These are phyloP conservation scores for Meyerozyma sp. DNA, from an alignment of 1,139 yeast species.

Conservation along the genomic window DNA sequence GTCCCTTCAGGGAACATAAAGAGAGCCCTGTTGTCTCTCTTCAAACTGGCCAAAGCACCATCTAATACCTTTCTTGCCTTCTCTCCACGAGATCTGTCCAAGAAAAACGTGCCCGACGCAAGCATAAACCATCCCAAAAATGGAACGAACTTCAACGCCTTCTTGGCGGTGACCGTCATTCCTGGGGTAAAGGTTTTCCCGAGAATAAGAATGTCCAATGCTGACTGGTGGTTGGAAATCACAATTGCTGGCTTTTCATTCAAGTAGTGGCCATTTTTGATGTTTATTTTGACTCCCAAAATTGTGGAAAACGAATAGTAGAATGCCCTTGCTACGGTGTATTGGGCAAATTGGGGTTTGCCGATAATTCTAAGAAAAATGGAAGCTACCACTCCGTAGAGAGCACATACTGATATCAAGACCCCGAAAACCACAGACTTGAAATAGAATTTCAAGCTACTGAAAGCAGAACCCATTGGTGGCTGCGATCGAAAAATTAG, in stretches of 20 bases:
- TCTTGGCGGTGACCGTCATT: constrained; percentile 90
- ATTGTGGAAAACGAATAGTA: constrained; percentile 53
- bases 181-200: constrained; percentile 84
- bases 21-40: constrained; percentile 58
- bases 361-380: constrained; percentile 62
- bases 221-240: constrained; percentile 88
- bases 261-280: constrained; percentile 50
- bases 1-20: constrained; percentile 97
- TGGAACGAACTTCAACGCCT: constrained; percentile 79
- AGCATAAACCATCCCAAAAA: constrained; percentile 95
- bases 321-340: constrained; percentile 83
- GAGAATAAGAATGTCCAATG: constrained; percentile 72
- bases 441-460: constrained; percentile 43
- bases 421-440: constrained; percentile 52
- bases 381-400: constrained; percentile 77
- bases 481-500: neutral
- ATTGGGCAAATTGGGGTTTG: constrained; percentile 77
- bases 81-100: constrained; percentile 76
- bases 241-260: constrained; percentile 77
- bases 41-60: constrained; percentile 58
- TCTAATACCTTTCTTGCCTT: constrained; percentile 73
- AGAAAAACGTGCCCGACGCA: constrained; percentile 83
- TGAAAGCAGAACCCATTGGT: neutral
- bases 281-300: constrained; percentile 64
- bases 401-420: constrained; percentile 54